Evolutionary conservation across 2,329 filamentous ascomycete genomes (phyloP), one percentile per base, ranked within the genome.

Genomic region (Fusarium veterinarium): DNA sequence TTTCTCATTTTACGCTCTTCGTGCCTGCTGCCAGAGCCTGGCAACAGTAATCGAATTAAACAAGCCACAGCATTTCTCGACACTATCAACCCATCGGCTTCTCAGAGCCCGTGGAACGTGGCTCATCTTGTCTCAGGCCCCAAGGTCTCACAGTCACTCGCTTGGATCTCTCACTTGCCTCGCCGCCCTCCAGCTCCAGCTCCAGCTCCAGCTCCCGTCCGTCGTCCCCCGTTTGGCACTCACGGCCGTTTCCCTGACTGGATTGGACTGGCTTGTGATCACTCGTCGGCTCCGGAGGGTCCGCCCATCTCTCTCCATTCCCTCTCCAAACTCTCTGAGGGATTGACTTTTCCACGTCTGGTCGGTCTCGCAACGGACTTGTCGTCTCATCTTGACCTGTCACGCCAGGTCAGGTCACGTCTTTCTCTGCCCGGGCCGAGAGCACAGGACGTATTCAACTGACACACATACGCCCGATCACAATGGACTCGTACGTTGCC

Each of bases 401-500:
- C 63, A 61, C 40, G 67, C 64, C 63, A 75, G 60, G 75, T 70
- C 74, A 75, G 68, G 73, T 78, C 76, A 77, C 75, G 67, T 64
- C 76, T 73, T 66, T 72, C 67, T 73, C 69, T 72, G 59, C 72
- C 65, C 58, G 65, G 73, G 60, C 67, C 68, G 71, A 71, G 74
- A 75, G 68, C 71, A 75, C 67, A 77, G 61, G 72, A 73, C 74
- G 52, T 65, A 63, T 64, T 55, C 68, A 73, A 72, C 72, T 71
- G 75, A 75, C 73, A 71, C 62, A 42, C 75, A 73, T 68, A 49
- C 76, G 65, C 69, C 72, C 53, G 49, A 60, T 63, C 45, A 61
- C 60, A 72, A 80, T 80, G 78, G 78, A 80, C 67, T 79, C 78
- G 78, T 79, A 79, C 65, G 78, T 79, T 67, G 48, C 57, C 42